phyloP scores from a whole-genome alignment of 352 stramenopile species.

The Pythium grandisporangium region DNA sequence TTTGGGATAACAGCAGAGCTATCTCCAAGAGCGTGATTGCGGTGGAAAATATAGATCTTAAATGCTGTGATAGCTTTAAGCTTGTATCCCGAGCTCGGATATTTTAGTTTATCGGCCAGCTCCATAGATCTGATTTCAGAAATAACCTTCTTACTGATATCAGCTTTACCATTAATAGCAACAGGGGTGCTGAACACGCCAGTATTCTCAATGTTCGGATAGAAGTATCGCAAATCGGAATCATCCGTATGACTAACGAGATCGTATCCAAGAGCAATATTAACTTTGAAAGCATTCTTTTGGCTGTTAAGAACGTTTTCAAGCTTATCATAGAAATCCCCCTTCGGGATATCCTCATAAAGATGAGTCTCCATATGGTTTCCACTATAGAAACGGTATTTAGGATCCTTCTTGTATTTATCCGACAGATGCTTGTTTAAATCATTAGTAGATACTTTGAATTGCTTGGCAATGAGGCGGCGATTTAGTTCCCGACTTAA shows the following conservation, averaged over 20 bases:
- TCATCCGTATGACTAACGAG: background rate
- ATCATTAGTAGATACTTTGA: background rate
- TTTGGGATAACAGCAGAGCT: constrained; percentile 4
- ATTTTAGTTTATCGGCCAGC: constrained; percentile 1
- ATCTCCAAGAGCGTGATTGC: constrained; percentile 10
- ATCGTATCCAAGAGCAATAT: constrained; percentile 7
- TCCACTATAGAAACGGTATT: background rate
- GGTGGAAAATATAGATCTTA: constrained; percentile 10
- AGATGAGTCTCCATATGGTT: background rate
- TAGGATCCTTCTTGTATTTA: background rate
- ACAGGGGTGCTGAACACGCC: constrained; percentile 7
- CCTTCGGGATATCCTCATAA: background rate
- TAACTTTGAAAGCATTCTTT: constrained; percentile 7
- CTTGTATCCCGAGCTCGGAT: constrained; percentile 5
- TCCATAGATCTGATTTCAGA: constrained; percentile 5
- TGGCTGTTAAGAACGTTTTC: background rate
- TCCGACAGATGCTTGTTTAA: background rate
- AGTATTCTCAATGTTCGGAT: constrained; percentile 3
- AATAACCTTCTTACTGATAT: constrained; percentile 11
- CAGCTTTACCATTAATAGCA: constrained; percentile 9
- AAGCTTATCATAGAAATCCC: background rate
- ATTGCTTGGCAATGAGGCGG: background rate
- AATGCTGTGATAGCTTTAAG: constrained; percentile 9
- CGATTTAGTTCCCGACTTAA: background rate
- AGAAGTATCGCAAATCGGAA: constrained; percentile 2